Evolutionary conservation across 1,284 basidiomycete genomes (phyloP), one percentile per base, ranked within the genome.

Genomic region (Leccinum fuscescens): DNA sequence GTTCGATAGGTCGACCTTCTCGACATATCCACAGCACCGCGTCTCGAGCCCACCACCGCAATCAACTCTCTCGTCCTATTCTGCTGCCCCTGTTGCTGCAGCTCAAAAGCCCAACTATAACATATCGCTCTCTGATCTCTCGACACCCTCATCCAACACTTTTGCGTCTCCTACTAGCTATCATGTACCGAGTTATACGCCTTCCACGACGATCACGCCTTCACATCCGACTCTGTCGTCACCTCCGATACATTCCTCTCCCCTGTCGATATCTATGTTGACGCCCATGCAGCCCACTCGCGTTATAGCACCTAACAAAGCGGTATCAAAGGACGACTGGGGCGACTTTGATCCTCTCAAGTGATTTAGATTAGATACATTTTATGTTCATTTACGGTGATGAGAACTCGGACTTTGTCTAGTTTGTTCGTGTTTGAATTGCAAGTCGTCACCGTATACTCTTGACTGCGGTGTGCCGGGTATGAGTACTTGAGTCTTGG

Each of bases 321-420:
- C 81, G 14, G 78, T 61, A 20, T 62, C 84, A 35, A 86, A 86
- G 66, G 80, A 84, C 64, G 86, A 87, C 62, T 92, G 88, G 88
- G 85, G 84, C 24, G 90, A 90, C 69, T 93, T 93, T 70, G 90
- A 93, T 77, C 90, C 90, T 31, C 71, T 73, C 35, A 75, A 61
- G 51, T 75, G 56, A 71, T 49, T n/a, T 54, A 35, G 52, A 53
- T n/a, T 54, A 35, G 52, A 53, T 37, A 27, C 42, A 53, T n/a
- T 35, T 51, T 12, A 51, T 29, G 15, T 51, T 8, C 4, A 4
- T 27, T 37, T 42, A 42, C 44, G 17, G 20, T 48, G n/a, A 12
- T 17, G n/a, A 58, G 17, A 15, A 29, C 29, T 1, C 24, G 24
- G 24, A 56, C 7, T 6, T 39, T 58, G 9, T 12, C 7, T 49